A percentile compares a stretch with the other conserved stretches of the same genome.
phyloP scores from a whole-genome alignment of 371 early-diverging fungal genomes.

The Mucor irregularis region DNA sequence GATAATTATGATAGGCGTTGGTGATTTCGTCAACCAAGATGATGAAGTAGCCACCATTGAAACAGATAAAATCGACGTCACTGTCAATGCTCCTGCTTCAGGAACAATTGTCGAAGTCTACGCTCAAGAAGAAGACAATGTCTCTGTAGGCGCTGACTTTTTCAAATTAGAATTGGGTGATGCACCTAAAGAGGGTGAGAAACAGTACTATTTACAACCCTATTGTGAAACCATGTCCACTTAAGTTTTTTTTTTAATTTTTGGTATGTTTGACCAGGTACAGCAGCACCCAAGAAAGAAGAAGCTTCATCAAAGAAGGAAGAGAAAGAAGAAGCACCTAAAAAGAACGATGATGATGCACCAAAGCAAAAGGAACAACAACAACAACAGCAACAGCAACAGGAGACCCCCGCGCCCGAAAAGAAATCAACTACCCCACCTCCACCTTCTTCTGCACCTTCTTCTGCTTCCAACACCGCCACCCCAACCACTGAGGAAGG shows the following conservation, averaged over 20 bases:
- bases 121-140: conserved; percentile 91
- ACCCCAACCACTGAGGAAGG: conserved; percentile 21
- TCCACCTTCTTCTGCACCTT: conserved; percentile 31
- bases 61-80: conserved; percentile 97
- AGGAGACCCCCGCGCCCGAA: conserved; percentile 25
- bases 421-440: no score
- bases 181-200: conserved; percentile 63
- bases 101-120: conserved; percentile 85
- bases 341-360: no score
- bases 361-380: conserved; percentile 10
- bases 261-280: neutral
- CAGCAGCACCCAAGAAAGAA: conserved; percentile 40
- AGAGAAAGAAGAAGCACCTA: conserved; percentile 29
- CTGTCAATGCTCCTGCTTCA: conserved; percentile 92
- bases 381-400: no score
- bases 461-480: conserved; percentile 28
- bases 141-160: conserved; percentile 91
- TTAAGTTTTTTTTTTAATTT: neutral
- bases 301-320: conserved; percentile 38
- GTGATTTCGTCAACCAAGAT: conserved; percentile 92
- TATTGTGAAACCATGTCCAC: neutral
- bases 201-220: neutral
- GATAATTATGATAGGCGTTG: conserved; percentile 71
- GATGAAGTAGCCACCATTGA: conserved; percentile 96
- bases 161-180: conserved; percentile 87